Evolutionary conservation across 2,329 filamentous ascomycete species (phyloP), one percentile per base, ranked within the genome.

Genomic region (Alternaria solani): DNA sequence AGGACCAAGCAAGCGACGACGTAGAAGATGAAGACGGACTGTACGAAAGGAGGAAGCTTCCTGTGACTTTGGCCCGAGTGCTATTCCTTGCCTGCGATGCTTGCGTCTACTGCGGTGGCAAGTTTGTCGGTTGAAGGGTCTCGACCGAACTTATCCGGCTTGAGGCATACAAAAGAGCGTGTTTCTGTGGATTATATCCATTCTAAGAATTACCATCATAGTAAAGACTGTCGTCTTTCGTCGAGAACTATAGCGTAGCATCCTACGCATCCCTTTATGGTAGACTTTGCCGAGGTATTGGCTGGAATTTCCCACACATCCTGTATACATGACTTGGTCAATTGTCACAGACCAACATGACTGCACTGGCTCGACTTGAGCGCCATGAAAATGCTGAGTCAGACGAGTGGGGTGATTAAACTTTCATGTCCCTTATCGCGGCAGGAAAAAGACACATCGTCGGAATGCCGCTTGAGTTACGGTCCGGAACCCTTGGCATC

Each of bases 71-170:
- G 28, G 70, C 73, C 7, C 65, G 69, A 14, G 59, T 78, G 12
- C 48, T 79, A 2, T 78, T 77, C 41, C 58, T 69, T 12, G 73
- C 71, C 28, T 78, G 77, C 57, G 75, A 79, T 68, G 72, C 68
- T 34, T 79, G 77, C 52, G 68, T 78, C 18, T 78, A 77, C 57
- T 79, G 77, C 54, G 76, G 77, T 2, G 75, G 76, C 3, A 78
- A 77, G 36, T 79, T 72, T 47, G 59, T 71, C 4, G 74, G 71
- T 28, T 75, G 36, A 69, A n/a, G 7, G 14, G 34, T n/a, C 18
- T 23, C 18, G 5, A 25, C 12, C 5, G 12, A 25, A 5, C 5
- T n/a, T 30, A 48, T 9, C 46, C 2, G 20, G 20, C 46, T 7
- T 16, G 16, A 48, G 9, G 6, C 30, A 11, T 18, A 38, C 7